Evolutionary conservation across 2,329 filamentous ascomycete genomes (phyloP).

Genomic region (Xylariales sp.): DNA sequence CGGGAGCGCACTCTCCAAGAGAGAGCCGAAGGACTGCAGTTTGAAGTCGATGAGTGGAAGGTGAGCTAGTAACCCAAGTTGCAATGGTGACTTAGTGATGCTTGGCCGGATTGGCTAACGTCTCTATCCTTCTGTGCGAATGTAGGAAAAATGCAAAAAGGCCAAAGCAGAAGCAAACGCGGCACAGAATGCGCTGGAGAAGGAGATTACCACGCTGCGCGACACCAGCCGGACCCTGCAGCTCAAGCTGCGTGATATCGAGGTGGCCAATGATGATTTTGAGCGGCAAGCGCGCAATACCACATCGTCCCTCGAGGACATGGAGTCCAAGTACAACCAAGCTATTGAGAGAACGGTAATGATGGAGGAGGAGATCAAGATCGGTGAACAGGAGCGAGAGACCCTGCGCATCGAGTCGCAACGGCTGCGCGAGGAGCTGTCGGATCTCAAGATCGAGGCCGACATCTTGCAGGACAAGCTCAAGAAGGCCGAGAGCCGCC

Average conservation of each 20-base stretch:
- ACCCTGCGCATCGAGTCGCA: conserved; percentile 84
- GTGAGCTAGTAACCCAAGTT: conserved; percentile 51
- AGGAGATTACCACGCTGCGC: conserved; percentile 89
- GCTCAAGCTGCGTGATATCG: conserved; percentile 84
- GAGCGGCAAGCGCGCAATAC: conserved; percentile 95
- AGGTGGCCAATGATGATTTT: conserved; percentile 97
- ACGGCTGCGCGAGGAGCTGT: conserved; percentile 82
- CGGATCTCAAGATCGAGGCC: conserved; percentile 89
- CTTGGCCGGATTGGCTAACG: not conserved
- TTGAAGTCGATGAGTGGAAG: conserved; percentile 98
- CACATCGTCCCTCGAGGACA: conserved; percentile 89
- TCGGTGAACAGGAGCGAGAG: conserved; percentile 89
- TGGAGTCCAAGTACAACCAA: conserved; percentile 96
- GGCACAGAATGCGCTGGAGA: conserved; percentile 83
- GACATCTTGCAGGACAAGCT: conserved; percentile 95
- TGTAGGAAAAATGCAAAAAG: conserved; percentile 90
- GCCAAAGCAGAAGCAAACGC: conserved; percentile 82
- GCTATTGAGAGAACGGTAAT: conserved; percentile 88
- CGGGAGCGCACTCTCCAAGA: conserved; percentile 80
- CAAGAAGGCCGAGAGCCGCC: conserved; percentile 61
- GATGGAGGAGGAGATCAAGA: conserved; percentile 91
- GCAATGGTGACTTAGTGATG: not conserved
- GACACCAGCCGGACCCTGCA: conserved; percentile 79
- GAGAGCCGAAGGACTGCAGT: conserved; percentile 78
- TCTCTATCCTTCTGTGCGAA: conserved; percentile 1